Percentiles rank a stretch among this genome's conserved stretches.
phyloP scores from a whole-genome alignment of 768 basidiomycete genomes.

The Leccinum aurantiacum region DNA sequence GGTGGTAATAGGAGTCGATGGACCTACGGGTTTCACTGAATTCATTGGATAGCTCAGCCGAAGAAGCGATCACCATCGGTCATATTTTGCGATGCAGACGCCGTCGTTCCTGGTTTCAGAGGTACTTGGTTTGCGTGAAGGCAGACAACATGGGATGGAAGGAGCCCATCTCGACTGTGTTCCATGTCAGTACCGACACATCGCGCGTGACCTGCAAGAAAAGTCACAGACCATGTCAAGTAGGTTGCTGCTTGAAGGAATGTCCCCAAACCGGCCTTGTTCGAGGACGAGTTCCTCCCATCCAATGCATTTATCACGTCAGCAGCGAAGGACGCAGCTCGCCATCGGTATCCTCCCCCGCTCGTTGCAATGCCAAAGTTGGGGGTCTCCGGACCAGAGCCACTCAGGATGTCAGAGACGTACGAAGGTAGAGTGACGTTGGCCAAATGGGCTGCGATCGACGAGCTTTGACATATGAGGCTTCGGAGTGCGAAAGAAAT shows the following conservation, averaged over 20 bases:
- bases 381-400: conserved; percentile 27
- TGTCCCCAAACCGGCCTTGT: conserved; percentile 42
- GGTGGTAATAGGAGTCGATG: background rate
- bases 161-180: conserved; percentile 40
- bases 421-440: conserved; percentile 34
- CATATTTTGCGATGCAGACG: conserved; percentile 36
- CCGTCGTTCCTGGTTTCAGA: conserved; percentile 39
- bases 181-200: background rate
- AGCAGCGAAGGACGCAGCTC: conserved; percentile 55
- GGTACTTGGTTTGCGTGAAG: conserved; percentile 44
- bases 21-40: conserved; percentile 28
- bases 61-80: conserved; percentile 41
- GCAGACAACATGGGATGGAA: conserved; percentile 46
- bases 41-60: conserved; percentile 36
- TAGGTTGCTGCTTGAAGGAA: conserved; percentile 55
- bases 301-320: conserved; percentile 52
- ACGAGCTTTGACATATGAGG: conserved; percentile 37
- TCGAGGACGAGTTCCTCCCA: conserved; percentile 45
- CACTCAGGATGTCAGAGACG: conserved; percentile 31
- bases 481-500: conserved; percentile 37
- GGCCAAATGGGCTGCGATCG: conserved; percentile 37
- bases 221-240: conserved; percentile 38
- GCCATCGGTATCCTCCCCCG: conserved; percentile 48
- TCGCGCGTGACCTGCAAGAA: background rate
- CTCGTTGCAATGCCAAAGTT: conserved; percentile 51